Conservation (phyloP, 2,329 filamentous ascomycete species). For the Fusarium sp. region DNA sequence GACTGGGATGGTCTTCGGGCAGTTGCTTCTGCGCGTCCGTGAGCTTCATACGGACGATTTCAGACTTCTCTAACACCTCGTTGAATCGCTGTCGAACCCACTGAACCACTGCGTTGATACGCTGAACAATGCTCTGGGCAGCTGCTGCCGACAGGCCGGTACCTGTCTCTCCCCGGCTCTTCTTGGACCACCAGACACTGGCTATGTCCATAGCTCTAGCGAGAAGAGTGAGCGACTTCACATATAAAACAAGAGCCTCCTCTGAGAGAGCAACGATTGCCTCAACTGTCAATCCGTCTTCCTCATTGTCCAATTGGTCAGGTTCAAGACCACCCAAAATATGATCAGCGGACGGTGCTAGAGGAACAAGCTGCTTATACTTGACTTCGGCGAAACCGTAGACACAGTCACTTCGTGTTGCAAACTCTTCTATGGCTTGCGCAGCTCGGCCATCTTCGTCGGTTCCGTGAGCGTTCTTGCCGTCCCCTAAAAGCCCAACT, state of each 20-base stretch:
- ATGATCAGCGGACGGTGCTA: slow-evolving; percentile 81
- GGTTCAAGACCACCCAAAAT: slow-evolving; percentile 72
- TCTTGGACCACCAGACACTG: slow-evolving; percentile 88
- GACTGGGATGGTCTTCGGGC: slow-evolving; percentile 85
- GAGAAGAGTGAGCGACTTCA: slow-evolving; percentile 90
- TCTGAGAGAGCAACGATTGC: slow-evolving; percentile 89
- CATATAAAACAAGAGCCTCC: slow-evolving; percentile 94
- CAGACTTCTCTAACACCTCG: slow-evolving; percentile 95
- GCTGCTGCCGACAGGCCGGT: slow-evolving; percentile 54
- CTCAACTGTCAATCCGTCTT: slow-evolving; percentile 85
- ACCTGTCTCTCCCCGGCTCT: slow-evolving; percentile 72
- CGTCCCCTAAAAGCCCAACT: slow-evolving; percentile 74
- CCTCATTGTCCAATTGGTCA: slow-evolving; percentile 66
- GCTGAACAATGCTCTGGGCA: slow-evolving; percentile 67
- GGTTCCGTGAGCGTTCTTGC: slow-evolving; percentile 63
- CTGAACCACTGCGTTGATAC: slow-evolving; percentile 93
- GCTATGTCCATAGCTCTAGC: slow-evolving; percentile 97
- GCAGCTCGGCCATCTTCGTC: slow-evolving; percentile 86
- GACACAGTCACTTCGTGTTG: slow-evolving; percentile 93
- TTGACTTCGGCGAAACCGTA: slow-evolving; percentile 99
- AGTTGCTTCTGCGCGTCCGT: slow-evolving; percentile 86
- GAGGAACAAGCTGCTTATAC: slow-evolving; percentile 94
- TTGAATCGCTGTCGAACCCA: slow-evolving; percentile 97
- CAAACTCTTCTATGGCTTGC: slow-evolving; percentile 88
- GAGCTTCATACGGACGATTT: slow-evolving; percentile 90